Evolutionary conservation across 495 filamentous ascomycete species (phyloP).

Genomic region (Ascobolus immersus): DNA sequence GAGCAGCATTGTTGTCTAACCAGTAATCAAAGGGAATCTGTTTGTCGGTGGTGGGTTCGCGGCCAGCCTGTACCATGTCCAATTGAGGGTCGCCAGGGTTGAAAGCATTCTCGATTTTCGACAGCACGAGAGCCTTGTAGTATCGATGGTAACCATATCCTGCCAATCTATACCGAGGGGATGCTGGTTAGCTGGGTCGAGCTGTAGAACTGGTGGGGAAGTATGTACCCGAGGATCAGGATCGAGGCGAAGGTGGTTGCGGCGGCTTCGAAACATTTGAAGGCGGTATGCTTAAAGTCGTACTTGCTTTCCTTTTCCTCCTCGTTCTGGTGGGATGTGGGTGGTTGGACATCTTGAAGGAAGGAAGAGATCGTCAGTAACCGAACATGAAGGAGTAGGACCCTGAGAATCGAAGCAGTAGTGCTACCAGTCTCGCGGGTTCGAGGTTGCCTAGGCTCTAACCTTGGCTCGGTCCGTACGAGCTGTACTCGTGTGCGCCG

Average conservation of each 20-base stretch:
- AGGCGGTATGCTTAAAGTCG: slow-evolving; percentile 25
- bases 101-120: slow-evolving; percentile 90
- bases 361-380: too few species aligned
- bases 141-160: slow-evolving; percentile 68
- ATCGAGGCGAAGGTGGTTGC: slow-evolving; percentile 74
- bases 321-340: too few species aligned
- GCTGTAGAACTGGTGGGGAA: not conserved
- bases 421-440: too few species aligned
- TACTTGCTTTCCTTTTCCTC: slow-evolving; percentile 1
- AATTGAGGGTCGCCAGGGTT: slow-evolving; percentile 74
- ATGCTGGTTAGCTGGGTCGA: slow-evolving; percentile 8
- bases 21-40: too few species aligned
- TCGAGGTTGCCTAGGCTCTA: too few species aligned
- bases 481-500: too few species aligned
- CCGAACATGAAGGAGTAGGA: too few species aligned
- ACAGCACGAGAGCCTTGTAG: slow-evolving; percentile 69
- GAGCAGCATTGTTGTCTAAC: slow-evolving; percentile 7
- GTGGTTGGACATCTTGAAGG: too few species aligned
- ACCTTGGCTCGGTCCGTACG: too few species aligned
- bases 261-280: slow-evolving; percentile 65
- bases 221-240: slow-evolving; percentile 42
- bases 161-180: slow-evolving; percentile 27
- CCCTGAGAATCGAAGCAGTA: too few species aligned
- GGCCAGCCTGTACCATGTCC: slow-evolving; percentile 53
- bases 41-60: slow-evolving; percentile 19